These are phyloP conservation scores for Moelleriella libera DNA, from an alignment of 2,329 filamentous ascomycete species.

Conservation along the genomic window DNA sequence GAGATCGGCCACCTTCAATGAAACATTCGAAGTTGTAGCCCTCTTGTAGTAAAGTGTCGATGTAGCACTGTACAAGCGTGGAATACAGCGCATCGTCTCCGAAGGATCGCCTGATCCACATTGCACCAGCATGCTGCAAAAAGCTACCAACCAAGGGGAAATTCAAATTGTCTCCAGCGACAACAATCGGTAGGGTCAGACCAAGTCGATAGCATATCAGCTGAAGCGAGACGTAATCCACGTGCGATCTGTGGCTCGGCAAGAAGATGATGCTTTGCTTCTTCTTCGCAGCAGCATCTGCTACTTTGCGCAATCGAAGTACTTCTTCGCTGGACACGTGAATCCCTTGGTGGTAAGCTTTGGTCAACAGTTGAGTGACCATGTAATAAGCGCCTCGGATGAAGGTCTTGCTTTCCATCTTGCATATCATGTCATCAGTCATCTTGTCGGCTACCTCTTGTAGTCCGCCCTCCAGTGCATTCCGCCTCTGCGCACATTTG, in stretches of 20 bases:
- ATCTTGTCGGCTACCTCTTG: slow-evolving; percentile 72
- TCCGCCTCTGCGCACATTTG: slow-evolving; percentile 39
- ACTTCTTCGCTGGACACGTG: slow-evolving; percentile 95
- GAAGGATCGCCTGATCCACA: slow-evolving; percentile 91
- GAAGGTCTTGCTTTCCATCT: slow-evolving; percentile 90
- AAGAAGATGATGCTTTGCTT: slow-evolving; percentile 95
- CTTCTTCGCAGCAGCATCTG: slow-evolving; percentile 66
- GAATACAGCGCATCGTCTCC: slow-evolving; percentile 83
- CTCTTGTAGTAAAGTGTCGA: slow-evolving; percentile 79
- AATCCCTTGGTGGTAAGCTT: slow-evolving; percentile 93
- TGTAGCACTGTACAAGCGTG: slow-evolving; percentile 89
- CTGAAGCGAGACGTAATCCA: slow-evolving; percentile 91
- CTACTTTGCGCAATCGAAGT: slow-evolving; percentile 64
- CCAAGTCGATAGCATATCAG: slow-evolving; percentile 91
- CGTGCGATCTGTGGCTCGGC: slow-evolving; percentile 86
- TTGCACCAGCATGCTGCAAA: slow-evolving; percentile 87
- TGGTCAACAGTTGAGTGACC: slow-evolving; percentile 71
- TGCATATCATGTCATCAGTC: slow-evolving; percentile 96
- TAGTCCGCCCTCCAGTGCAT: slow-evolving; percentile 58
- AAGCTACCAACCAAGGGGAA: slow-evolving; percentile 83
- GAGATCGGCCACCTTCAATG: slow-evolving; percentile 84
- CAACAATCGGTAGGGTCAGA: slow-evolving; percentile 76
- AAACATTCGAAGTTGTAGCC: slow-evolving; percentile 97
- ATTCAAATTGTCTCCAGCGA: slow-evolving; percentile 92
- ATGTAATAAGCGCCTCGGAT: slow-evolving; percentile 89